Conservation (phyloP, 2,329 filamentous ascomycete genomes). For the Aureobasidium uvarum region DNA sequence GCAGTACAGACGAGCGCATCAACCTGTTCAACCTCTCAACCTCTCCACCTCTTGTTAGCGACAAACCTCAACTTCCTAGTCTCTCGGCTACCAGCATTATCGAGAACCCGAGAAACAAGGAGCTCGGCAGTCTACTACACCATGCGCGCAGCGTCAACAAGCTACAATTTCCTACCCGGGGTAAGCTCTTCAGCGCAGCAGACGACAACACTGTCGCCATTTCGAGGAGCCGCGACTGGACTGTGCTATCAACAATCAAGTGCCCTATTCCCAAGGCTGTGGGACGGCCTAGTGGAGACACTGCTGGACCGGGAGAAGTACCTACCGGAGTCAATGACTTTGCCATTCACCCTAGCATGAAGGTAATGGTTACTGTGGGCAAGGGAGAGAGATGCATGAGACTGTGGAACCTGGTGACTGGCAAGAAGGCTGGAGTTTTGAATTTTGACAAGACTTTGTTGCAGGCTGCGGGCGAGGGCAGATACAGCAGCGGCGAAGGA, state of each 20-base stretch:
- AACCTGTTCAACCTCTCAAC: conserved; percentile 87
- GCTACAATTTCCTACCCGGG: conserved; percentile 77
- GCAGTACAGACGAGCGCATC: conserved; percentile 89
- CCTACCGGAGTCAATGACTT: conserved; percentile 93
- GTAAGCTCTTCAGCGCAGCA: conserved; percentile 81
- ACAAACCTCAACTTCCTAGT: conserved; percentile 56
- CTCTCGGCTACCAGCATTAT: conserved; percentile 70
- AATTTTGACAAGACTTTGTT: conserved; percentile 76
- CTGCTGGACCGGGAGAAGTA: conserved; percentile 73
- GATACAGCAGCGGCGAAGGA: conserved; percentile 77
- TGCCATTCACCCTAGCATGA: conserved; percentile 92
- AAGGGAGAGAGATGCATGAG: conserved; percentile 89
- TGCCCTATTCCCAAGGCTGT: conserved; percentile 77
- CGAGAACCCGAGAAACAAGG: conserved; percentile 82
- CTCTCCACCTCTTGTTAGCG: conserved; percentile 54
- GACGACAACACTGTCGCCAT: conserved; percentile 93
- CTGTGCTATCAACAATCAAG: conserved; percentile 81
- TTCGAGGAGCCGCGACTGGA: conserved; percentile 85
- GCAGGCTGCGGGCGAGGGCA: conserved; percentile 70
- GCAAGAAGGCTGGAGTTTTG: conserved; percentile 89
- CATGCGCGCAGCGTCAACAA: conserved; percentile 79
- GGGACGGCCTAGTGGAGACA: conserved; percentile 85
- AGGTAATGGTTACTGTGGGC: conserved; percentile 90
- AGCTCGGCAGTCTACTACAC: conserved; percentile 82
- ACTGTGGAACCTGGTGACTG: conserved; percentile 94